phyloP scores from a whole-genome alignment of 2,329 filamentous ascomycete genomes.

The Colletotrichum sp. region DNA sequence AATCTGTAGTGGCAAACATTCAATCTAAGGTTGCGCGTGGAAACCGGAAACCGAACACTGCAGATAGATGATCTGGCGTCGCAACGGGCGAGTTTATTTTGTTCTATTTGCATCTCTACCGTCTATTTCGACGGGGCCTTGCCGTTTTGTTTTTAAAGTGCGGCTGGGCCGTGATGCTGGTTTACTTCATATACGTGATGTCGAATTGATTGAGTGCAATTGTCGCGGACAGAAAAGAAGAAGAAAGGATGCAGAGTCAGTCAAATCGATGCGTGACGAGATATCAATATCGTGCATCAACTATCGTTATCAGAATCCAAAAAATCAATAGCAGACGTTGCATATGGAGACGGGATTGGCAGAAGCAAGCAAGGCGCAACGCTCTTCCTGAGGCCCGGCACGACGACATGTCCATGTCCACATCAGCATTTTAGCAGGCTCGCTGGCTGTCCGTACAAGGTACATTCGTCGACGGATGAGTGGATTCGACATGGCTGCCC shows the following conservation, averaged over 20 bases:
- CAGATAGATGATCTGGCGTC: neutral
- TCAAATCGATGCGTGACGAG: neutral
- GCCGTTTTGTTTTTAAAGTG: neutral
- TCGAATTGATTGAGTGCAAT: neutral
- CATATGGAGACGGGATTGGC: neutral
- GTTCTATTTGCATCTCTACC: neutral
- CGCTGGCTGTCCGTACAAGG: neutral
- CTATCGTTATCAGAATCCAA: neutral
- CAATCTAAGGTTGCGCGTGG: neutral
- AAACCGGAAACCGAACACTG: neutral
- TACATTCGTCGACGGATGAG: neutral
- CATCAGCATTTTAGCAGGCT: neutral
- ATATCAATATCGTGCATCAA: neutral
- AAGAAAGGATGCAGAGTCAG: neutral
- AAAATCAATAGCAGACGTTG: constrained; percentile 3
- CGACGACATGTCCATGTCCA: neutral
- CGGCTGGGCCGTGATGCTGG: neutral
- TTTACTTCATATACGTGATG: constrained; percentile 5
- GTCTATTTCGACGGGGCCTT: neutral
- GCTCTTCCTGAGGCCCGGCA: neutral
- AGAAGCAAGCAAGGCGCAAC: neutral
- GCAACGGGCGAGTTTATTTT: neutral
- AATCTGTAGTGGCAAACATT: constrained; percentile 2
- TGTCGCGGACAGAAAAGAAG: constrained; percentile 1
- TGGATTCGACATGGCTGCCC: neutral